Percentiles rank a stretch among this genome's conserved stretches.
phyloP scores from a whole-genome alignment of 1,284 basidiomycete genomes.

The Stygiomarasmius scandens region DNA sequence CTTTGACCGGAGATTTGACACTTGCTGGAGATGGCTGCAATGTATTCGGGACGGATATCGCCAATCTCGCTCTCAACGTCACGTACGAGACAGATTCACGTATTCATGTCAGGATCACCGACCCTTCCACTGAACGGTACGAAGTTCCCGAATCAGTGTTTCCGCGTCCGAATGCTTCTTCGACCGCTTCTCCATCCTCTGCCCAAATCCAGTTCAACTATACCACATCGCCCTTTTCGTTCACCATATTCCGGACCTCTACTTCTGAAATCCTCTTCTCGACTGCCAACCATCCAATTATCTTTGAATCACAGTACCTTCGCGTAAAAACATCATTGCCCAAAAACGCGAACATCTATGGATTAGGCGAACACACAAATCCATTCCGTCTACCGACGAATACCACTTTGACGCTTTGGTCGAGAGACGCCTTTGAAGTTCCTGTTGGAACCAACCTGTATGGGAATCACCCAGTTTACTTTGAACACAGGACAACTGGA shows the following conservation, averaged over 20 bases:
- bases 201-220: slow-evolving; percentile 68
- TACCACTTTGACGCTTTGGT: slow-evolving; percentile 69
- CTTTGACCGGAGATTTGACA: slow-evolving; percentile 54
- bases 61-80: slow-evolving; percentile 53
- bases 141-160: slow-evolving; percentile 72
- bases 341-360: slow-evolving; percentile 70
- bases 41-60: slow-evolving; percentile 64
- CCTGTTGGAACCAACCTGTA: slow-evolving; percentile 62
- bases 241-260: slow-evolving; percentile 61
- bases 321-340: slow-evolving; percentile 65
- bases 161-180: slow-evolving; percentile 51
- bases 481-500: slow-evolving; percentile 64
- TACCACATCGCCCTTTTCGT: slow-evolving; percentile 68
- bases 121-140: slow-evolving; percentile 48
- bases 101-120: neutral
- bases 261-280: slow-evolving; percentile 71
- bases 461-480: slow-evolving; percentile 72
- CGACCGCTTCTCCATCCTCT: slow-evolving; percentile 28
- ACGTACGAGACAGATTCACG: slow-evolving; percentile 46
- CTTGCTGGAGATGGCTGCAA: slow-evolving; percentile 61
- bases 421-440: slow-evolving; percentile 63
- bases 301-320: slow-evolving; percentile 81
- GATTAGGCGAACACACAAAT: slow-evolving; percentile 76
- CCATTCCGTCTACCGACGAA: slow-evolving; percentile 66
- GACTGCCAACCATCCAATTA: slow-evolving; percentile 60